Conservation (phyloP, 2,329 filamentous ascomycete genomes). For the Talaromyces sp. region DNA sequence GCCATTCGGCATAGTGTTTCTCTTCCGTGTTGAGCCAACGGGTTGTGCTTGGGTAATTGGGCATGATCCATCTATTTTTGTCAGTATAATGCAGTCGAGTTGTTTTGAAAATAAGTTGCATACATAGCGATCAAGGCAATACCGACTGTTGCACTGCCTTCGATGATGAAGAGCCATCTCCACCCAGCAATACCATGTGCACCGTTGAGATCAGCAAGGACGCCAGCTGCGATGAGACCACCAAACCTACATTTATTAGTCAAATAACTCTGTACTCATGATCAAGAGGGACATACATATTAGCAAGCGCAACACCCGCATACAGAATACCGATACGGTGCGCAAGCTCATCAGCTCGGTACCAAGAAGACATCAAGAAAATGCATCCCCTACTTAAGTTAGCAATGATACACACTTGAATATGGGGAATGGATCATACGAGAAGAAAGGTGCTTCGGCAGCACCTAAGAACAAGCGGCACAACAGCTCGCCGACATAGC, state of each 20-base stretch:
- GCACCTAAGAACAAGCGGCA: background rate
- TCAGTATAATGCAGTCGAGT: background rate
- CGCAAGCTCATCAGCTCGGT: slow-evolving; percentile 64
- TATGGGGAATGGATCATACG: background rate
- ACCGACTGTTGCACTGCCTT: background rate
- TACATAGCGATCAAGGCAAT: background rate
- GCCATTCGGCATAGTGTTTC: background rate
- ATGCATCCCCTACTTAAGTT: background rate
- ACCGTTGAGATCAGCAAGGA: background rate
- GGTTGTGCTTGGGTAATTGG: background rate
- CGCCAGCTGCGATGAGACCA: background rate
- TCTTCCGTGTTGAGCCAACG: background rate
- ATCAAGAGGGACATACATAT: slow-evolving; percentile 49
- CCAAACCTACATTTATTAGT: background rate
- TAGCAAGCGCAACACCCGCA: slow-evolving; percentile 68
- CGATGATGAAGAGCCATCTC: slow-evolving; percentile 5
- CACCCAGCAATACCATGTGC: background rate
- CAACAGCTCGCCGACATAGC: background rate
- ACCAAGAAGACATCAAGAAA: slow-evolving; percentile 45
- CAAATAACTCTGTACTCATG: background rate
- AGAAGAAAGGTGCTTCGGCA: background rate
- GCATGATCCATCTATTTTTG: background rate
- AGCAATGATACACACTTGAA: background rate
- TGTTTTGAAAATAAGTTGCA: background rate
- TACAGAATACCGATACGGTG: slow-evolving; percentile 69